Evolutionary conservation across 2,329 filamentous ascomycete species (phyloP).

Genomic region (Fusarium clavum): DNA sequence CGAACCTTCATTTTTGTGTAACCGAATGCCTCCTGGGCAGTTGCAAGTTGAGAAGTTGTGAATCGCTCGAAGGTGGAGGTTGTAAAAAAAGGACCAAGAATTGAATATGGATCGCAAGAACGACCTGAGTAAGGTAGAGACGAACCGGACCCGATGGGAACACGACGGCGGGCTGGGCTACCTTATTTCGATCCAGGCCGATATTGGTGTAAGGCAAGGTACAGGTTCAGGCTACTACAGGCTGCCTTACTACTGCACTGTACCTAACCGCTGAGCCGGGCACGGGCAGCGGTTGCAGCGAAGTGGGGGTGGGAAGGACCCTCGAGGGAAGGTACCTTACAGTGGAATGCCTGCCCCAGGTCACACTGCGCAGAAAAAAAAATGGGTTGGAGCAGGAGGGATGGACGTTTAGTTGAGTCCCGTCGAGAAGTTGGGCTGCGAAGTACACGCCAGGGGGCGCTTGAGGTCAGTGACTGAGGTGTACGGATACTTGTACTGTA

Average conservation of each 20-base stretch:
- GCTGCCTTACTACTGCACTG: neutral
- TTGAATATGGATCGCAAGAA: conserved; percentile 5
- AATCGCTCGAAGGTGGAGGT: conserved; percentile 39
- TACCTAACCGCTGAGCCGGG: conserved; percentile 31
- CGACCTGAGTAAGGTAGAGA: conserved; percentile 6
- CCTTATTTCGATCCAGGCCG: conserved; percentile 42
- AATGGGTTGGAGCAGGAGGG: neutral
- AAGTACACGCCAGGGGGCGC: conserved; percentile 28
- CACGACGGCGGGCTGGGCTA: conserved; percentile 35
- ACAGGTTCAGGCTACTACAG: neutral
- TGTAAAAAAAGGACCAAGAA: conserved; percentile 41
- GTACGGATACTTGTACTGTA: neutral
- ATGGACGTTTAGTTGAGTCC: neutral
- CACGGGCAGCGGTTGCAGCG: conserved; percentile 32
- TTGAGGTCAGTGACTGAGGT: conserved; percentile 13
- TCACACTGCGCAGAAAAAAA: neutral
- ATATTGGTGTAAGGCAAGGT: conserved; percentile 21
- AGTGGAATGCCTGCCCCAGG: conserved; percentile 23
- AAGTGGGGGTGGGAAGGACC: conserved; percentile 27
- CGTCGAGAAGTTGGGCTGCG: neutral
- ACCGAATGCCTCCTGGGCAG: conserved; percentile 47
- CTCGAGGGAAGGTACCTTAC: conserved; percentile 34
- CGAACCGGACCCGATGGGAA: conserved; percentile 6
- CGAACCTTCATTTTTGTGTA: conserved; percentile 55
- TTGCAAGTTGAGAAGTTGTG: conserved; percentile 43